phyloP scores from a whole-genome alignment of 2,329 filamentous ascomycete genomes.

The Arthrobotrys sphaeroides region DNA sequence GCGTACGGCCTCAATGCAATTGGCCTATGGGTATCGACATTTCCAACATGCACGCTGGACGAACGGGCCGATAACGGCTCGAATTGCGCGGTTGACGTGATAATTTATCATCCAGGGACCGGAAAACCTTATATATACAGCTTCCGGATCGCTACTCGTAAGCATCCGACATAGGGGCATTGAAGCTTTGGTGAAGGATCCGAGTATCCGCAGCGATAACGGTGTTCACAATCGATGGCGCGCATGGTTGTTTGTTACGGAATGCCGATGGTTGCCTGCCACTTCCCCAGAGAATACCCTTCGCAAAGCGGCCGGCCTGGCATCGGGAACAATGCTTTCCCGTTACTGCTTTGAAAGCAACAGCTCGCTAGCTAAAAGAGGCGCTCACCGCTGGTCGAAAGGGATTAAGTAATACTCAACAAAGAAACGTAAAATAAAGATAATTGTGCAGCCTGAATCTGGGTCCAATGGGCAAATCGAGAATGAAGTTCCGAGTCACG shows the following conservation, averaged over 20 bases:
- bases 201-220: conserved; percentile 30
- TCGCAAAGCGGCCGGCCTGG: conserved; percentile 52
- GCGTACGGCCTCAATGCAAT: not conserved
- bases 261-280: conserved; percentile 47
- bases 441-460: conserved; percentile 33
- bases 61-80: conserved; percentile 27
- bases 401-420: conserved; percentile 39
- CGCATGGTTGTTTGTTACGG: conserved; percentile 5
- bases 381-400: not conserved
- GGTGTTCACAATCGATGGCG: conserved; percentile 4
- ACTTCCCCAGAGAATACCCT: conserved; percentile 23
- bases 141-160: not conserved
- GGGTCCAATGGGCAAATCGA: conserved; percentile 29
- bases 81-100: conserved; percentile 20
- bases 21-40: not conserved
- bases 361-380: not conserved
- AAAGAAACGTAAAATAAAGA: conserved; percentile 27
- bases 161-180: conserved; percentile 17
- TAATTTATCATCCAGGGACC: conserved; percentile 19
- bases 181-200: conserved; percentile 43
- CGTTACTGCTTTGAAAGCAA: not conserved
- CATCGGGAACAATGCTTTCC: conserved; percentile 27
- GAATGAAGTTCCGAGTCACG: conserved; percentile 46
- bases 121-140: conserved; percentile 16
- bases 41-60: not conserved